Evolutionary conservation across 805 yeast genomes (phyloP).

Genomic region (Yamadazyma phyllophila): DNA sequence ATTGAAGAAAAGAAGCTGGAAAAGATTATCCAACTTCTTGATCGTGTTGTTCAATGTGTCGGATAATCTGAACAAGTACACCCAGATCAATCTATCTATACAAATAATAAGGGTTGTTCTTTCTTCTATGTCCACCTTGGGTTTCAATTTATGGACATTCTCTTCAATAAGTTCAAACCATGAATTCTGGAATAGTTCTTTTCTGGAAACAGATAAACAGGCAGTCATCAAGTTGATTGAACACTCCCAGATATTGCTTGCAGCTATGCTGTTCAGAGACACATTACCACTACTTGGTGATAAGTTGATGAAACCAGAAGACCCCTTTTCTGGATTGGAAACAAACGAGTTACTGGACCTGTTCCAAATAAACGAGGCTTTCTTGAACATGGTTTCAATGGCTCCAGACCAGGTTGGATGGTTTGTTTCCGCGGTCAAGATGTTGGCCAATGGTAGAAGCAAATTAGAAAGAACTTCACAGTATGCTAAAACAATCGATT

Average conservation of each 20-base stretch:
- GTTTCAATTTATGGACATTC: conserved; percentile 57
- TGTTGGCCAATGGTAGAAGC: conserved; percentile 77
- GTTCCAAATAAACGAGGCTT: conserved; percentile 46
- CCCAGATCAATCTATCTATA: conserved; percentile 81
- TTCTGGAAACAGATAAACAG: conserved; percentile 76
- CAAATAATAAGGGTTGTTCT: conserved; percentile 62
- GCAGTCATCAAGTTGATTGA: conserved; percentile 69
- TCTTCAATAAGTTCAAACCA: conserved; percentile 75
- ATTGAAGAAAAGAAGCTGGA: conserved; percentile 53
- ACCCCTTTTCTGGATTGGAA: conserved; percentile 4
- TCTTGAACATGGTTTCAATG: conserved; percentile 56
- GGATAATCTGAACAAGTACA: conserved; percentile 77
- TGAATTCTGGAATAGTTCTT: conserved; percentile 61
- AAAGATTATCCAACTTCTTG: conserved; percentile 67
- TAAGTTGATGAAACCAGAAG: conserved; percentile 9
- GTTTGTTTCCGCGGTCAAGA: conserved; percentile 89
- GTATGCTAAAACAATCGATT: conserved; percentile 69
- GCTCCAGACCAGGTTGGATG: conserved; percentile 95
- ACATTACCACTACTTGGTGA: conserved; percentile 11
- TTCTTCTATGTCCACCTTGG: conserved; percentile 50
- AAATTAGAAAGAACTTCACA: conserved; percentile 79
- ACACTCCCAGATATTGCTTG: conserved; percentile 56
- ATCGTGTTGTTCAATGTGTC: conserved; percentile 88
- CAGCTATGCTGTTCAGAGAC: neutral
- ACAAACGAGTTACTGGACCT: conserved; percentile 24